phyloP scores from a whole-genome alignment of 1,284 basidiomycete species.

The Mycena sp. region DNA sequence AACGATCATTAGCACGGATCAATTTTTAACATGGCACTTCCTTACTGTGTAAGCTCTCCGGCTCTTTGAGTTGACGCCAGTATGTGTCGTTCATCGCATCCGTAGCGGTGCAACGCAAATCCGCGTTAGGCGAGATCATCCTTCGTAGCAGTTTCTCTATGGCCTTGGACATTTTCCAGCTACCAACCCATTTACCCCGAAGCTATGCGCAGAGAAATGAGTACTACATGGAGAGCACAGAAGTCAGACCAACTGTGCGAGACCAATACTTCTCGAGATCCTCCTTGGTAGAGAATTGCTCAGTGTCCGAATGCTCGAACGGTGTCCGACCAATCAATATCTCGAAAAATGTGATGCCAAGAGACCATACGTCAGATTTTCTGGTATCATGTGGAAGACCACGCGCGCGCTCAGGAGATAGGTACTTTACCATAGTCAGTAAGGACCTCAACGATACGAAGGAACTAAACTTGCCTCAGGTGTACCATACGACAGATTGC shows the following conservation, averaged over 20 bases:
- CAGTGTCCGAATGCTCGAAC: conserved; percentile 85
- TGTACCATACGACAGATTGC: conserved; percentile 87
- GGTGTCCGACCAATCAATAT: conserved; percentile 91
- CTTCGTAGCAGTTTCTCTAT: conserved; percentile 72
- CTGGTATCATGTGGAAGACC: conserved; percentile 91
- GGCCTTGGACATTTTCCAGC: conserved; percentile 74
- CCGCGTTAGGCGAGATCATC: conserved; percentile 83
- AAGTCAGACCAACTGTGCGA: conserved; percentile 64
- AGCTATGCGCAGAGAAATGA: conserved; percentile 53
- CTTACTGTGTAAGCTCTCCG: conserved; percentile 47
- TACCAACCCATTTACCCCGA: conserved; percentile 86
- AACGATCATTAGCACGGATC: background rate
- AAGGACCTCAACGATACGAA: background rate
- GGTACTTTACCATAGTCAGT: conserved; percentile 63
- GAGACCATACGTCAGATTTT: conserved; percentile 92
- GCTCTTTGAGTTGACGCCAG: conserved; percentile 56
- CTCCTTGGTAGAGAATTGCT: conserved; percentile 84
- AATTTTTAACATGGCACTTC: background rate
- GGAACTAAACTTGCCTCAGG: conserved; percentile 78
- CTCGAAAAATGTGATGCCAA: conserved; percentile 94
- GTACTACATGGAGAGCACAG: background rate
- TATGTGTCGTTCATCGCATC: conserved; percentile 74
- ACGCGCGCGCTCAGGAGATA: conserved; percentile 88
- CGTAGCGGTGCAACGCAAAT: conserved; percentile 71
- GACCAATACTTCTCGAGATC: conserved; percentile 87